Conservation (phyloP, 805 yeast species). For the Cephaloascus fragrans region DNA sequence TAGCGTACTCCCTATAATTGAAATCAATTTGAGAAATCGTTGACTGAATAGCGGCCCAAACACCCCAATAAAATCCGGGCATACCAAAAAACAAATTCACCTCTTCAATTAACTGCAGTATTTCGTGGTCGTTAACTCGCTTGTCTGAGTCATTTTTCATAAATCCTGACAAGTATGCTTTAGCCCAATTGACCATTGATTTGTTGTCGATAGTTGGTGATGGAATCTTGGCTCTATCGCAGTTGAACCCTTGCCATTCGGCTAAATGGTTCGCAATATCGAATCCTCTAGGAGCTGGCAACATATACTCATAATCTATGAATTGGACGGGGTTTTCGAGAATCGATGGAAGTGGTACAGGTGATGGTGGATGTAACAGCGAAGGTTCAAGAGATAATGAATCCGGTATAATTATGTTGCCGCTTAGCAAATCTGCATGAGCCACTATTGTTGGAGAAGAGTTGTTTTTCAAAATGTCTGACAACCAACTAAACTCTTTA, state of each 20-base stretch:
- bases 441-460: conserved; percentile 50
- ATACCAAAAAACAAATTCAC: conserved; percentile 57
- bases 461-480: conserved; percentile 19
- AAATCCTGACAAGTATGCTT: conserved; percentile 35
- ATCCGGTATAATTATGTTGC: conserved; percentile 56
- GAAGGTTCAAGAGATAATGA: conserved; percentile 11
- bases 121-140: conserved; percentile 9
- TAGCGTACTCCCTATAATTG: conserved; percentile 55
- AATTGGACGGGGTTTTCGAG: conserved; percentile 36
- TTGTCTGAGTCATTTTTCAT: conserved; percentile 10
- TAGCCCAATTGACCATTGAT: conserved; percentile 47
- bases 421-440: conserved; percentile 68
- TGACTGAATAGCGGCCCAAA: conserved; percentile 74
- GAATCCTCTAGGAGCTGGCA: conserved; percentile 64
- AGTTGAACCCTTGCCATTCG: conserved; percentile 79
- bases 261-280: conserved; percentile 69
- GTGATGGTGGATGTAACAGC: conserved; percentile 1
- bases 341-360: conserved; percentile 3
- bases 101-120: conserved; percentile 43
- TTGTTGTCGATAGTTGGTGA: conserved; percentile 31
- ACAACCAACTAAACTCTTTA: conserved; percentile 49
- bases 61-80: conserved; percentile 82
- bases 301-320: conserved; percentile 66
- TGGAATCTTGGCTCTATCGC: conserved; percentile 53
- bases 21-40: conserved; percentile 63